phyloP scores from a whole-genome alignment of 805 yeast species.

The Zygoascus flipseniorum region DNA sequence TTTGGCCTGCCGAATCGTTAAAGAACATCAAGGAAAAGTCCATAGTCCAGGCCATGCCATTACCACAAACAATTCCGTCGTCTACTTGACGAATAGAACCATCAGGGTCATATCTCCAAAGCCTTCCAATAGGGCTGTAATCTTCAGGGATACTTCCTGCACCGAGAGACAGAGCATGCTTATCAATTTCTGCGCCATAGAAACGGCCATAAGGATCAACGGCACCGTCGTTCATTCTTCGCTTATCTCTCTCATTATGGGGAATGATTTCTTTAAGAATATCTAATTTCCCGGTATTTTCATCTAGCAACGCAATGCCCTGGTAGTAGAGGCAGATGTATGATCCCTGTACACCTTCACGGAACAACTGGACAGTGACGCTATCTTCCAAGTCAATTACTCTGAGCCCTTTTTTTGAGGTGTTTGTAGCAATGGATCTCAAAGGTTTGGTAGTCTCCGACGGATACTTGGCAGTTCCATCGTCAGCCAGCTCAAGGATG shows the following conservation, averaged over 20 bases:
- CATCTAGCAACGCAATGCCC: constrained; percentile 30
- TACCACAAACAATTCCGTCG: constrained; percentile 32
- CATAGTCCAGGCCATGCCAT: constrained; percentile 56
- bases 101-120: constrained; percentile 31
- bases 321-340: constrained; percentile 28
- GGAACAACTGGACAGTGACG: constrained; percentile 28
- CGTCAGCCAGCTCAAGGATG: constrained; percentile 22
- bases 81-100: constrained; percentile 26
- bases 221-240: constrained; percentile 72
- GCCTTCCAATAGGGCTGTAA: constrained; percentile 24
- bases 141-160: constrained; percentile 20
- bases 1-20: constrained; percentile 44
- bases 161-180: constrained; percentile 21
- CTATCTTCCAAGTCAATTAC: constrained; percentile 22
- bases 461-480: constrained; percentile 21
- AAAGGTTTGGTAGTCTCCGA: constrained; percentile 9
- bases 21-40: constrained; percentile 37
- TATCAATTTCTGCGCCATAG: constrained; percentile 41
- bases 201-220: constrained; percentile 69
- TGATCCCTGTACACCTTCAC: constrained; percentile 23
- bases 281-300: constrained; percentile 27
- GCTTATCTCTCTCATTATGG: constrained; percentile 17
- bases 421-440: constrained; percentile 11
- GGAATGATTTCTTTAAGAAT: constrained; percentile 27
- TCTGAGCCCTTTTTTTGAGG: constrained; percentile 19